Evolutionary conservation across 1,284 basidiomycete species (phyloP), one percentile per base, ranked within the genome.

Genomic region (Sanghuangporus weigelae): DNA sequence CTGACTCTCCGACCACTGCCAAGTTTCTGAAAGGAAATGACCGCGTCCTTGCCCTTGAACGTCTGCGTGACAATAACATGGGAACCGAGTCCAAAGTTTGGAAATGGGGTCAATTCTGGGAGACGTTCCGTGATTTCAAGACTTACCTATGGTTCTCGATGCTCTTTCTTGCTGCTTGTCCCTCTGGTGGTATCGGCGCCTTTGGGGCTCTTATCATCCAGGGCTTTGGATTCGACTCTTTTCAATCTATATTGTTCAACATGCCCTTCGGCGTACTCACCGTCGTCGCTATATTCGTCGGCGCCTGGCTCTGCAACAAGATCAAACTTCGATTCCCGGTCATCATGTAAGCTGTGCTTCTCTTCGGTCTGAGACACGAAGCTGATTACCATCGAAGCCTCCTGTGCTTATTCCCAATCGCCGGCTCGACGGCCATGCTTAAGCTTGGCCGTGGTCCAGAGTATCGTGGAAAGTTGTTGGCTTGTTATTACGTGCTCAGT

Each of bases 251-350:
- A 10, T 69, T 83, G 23, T 76, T 83, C 68, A 78, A 81, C 61
- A 78, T 83, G 55, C 82, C 81, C 1, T 82, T 81, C 63, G 73
- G 75, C 36, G 77, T 73, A n/a, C 72, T 83, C 58, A 78, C 80
- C 68, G 76, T 84, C 55, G 67, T 78, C 63, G 51, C 77, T 36
- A 77, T 78, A 49, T 68, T 82, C 23, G 50, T 72, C 44, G 69
- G 75, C 5, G 81, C 79, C 42, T 76, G 68, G 50, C 69, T 82
- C 40, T 78, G 79, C 26, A 80, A 77, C 66, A 74, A 73, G 61
- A 76, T 79, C 68, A 81, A 81, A 70, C 71, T 81, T 38, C 78
- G 81, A 64, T 82, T 76, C 74, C 80, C 81, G 14, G 79, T 83
- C 31, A 68, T 83, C 38, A 77, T 82, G 66, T 71, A 67, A 35